These are phyloP conservation scores for Diplocarpon rosae DNA, from an alignment of 2,329 filamentous ascomycete species.

Conservation along the genomic window DNA sequence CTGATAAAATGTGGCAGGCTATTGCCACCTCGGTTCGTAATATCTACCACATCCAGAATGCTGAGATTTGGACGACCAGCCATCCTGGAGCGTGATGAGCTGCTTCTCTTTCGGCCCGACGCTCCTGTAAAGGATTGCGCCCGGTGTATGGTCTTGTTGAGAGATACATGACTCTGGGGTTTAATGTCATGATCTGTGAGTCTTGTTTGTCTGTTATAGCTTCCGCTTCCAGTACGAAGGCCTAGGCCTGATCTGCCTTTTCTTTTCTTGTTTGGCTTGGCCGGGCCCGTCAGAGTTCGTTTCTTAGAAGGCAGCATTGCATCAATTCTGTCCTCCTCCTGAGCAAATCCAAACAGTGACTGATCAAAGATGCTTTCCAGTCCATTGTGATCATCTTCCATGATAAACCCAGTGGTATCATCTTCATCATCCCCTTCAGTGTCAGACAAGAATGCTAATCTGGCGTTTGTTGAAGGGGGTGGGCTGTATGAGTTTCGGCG, in stretches of 20 bases:
- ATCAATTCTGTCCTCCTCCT: slow-evolving; percentile 27
- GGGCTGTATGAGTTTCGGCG: not conserved
- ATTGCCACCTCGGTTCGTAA: slow-evolving; percentile 11
- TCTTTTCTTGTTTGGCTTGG: slow-evolving; percentile 14
- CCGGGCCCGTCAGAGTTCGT: slow-evolving; percentile 10
- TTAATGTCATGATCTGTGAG: slow-evolving; percentile 21
- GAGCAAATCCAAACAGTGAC: slow-evolving; percentile 17
- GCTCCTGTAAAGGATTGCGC: not conserved
- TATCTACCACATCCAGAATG: slow-evolving; percentile 46
- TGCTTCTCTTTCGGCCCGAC: not conserved
- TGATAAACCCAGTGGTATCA: slow-evolving; percentile 4
- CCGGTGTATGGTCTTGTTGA: not conserved
- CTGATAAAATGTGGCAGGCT: slow-evolving; percentile 45
- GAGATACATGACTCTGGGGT: not conserved
- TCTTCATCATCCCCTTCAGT: slow-evolving; percentile 17
- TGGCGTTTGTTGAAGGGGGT: not conserved
- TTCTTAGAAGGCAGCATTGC: slow-evolving; percentile 26
- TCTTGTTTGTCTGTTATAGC: slow-evolving; percentile 17
- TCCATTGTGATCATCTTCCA: slow-evolving; percentile 10
- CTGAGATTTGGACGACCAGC: slow-evolving; percentile 38
- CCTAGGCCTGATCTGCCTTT: slow-evolving; percentile 9
- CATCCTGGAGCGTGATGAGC: not conserved
- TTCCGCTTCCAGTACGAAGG: not conserved
- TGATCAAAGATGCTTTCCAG: slow-evolving; percentile 13
- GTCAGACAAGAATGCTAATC: slow-evolving; percentile 19